A percentile compares a stretch with the other conserved stretches of the same genome.
phyloP scores from a whole-genome alignment of 352 stramenopile genomes.

The Phytopythium aichiense region DNA sequence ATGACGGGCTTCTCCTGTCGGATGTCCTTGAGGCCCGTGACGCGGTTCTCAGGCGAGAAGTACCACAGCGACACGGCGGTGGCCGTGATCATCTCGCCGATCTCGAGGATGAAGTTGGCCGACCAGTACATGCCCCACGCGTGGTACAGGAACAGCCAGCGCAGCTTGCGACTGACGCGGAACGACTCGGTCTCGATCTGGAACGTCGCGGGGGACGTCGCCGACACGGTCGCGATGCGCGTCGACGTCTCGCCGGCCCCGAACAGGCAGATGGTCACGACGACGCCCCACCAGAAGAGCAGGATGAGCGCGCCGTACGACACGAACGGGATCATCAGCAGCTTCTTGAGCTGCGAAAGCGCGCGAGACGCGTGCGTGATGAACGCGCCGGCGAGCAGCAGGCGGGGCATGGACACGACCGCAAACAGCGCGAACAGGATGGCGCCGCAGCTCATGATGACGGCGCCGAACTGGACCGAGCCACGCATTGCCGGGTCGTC shows the following conservation, averaged over 20 bases:
- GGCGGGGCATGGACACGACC: constrained; percentile 53
- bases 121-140: constrained; percentile 82
- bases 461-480: constrained; percentile 55
- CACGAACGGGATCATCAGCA: constrained; percentile 69
- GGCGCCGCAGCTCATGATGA: constrained; percentile 52
- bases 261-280: constrained; percentile 77
- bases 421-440: constrained; percentile 67
- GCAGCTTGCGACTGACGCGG: constrained; percentile 50
- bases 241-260: constrained; percentile 54
- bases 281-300: constrained; percentile 67
- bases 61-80: constrained; percentile 77
- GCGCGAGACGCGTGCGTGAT: constrained; percentile 74
- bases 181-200: constrained; percentile 70
- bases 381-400: constrained; percentile 70
- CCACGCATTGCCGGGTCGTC: constrained; percentile 67
- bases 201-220: constrained; percentile 37
- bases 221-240: constrained; percentile 55
- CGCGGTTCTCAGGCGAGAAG: constrained; percentile 58
- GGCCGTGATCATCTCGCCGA: constrained; percentile 74
- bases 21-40: constrained; percentile 56
- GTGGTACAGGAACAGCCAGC: constrained; percentile 77
- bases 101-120: constrained; percentile 54
- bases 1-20: constrained; percentile 50
- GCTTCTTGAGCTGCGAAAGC: constrained; percentile 55
- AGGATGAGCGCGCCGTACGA: constrained; percentile 58